Conservation (phyloP, 768 basidiomycete genomes). For the Boletus sp. region DNA sequence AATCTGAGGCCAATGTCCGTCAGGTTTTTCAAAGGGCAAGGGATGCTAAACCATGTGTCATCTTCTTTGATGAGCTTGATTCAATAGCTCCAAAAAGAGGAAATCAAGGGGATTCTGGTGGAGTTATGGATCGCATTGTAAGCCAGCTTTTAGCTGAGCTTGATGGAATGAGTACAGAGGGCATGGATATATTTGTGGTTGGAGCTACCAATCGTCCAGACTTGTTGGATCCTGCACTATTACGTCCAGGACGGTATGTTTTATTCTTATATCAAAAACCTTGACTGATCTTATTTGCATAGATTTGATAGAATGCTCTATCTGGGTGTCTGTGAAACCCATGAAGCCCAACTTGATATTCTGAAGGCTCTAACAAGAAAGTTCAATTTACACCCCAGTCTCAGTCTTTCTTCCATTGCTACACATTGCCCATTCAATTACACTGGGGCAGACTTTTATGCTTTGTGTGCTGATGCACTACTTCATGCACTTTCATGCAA, state of each 20-base stretch:
- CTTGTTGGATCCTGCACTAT: constrained; percentile 81
- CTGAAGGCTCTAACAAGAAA: constrained; percentile 89
- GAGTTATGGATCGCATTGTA: constrained; percentile 97
- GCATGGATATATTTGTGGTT: constrained; percentile 85
- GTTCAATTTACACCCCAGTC: constrained; percentile 72
- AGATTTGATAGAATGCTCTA: constrained; percentile 98
- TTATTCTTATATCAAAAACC: not conserved
- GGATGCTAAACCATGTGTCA: constrained; percentile 91
- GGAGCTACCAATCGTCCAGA: constrained; percentile 96
- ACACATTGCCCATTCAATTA: constrained; percentile 85
- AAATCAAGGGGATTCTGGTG: constrained; percentile 93
- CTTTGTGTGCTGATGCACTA: constrained; percentile 94
- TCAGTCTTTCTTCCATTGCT: constrained; percentile 64
- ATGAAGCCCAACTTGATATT: constrained; percentile 83
- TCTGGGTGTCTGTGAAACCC: constrained; percentile 85
- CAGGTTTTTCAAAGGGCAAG: constrained; percentile 87
- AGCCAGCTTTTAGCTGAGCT: constrained; percentile 92
- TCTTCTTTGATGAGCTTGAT: constrained; percentile 97
- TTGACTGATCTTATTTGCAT: not conserved
- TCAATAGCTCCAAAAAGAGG: constrained; percentile 93
- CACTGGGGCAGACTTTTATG: constrained; percentile 98
- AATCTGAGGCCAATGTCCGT: constrained; percentile 96
- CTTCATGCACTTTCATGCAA: constrained; percentile 91
- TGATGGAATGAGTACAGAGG: constrained; percentile 79
- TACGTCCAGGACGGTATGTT: constrained; percentile 81